phyloP scores from a whole-genome alignment of 169 alveolate genomes.

The Theileria sp. region DNA sequence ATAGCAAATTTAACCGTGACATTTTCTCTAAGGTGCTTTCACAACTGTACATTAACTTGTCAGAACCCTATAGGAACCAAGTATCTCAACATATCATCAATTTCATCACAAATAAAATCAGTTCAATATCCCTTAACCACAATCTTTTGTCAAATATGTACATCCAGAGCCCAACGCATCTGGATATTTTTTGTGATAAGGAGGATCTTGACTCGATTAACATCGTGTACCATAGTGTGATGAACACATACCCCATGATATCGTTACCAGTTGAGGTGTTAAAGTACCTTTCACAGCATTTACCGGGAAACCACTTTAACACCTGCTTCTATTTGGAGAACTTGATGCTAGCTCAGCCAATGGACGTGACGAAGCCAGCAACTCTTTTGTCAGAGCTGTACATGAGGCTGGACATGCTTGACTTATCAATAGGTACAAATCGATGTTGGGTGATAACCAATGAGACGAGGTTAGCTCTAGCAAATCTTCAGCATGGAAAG shows the following conservation, averaged over 20 bases:
- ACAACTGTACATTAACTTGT: constrained; percentile 17
- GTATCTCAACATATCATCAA: neutral
- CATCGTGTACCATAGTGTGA: constrained; percentile 3
- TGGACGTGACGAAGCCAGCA: constrained; percentile 59
- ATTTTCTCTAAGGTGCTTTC: neutral
- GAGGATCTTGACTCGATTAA: neutral
- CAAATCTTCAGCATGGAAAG: constrained; percentile 53
- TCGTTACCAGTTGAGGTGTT: neutral
- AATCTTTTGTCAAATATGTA: neutral
- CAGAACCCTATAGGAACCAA: constrained; percentile 8
- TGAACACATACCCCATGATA: constrained; percentile 7
- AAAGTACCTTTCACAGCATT: neutral
- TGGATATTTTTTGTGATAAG: neutral
- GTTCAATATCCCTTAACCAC: neutral
- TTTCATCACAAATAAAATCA: neutral
- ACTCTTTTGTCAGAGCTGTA: constrained; percentile 53
- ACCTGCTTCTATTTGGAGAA: constrained; percentile 48
- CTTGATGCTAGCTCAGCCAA: constrained; percentile 55
- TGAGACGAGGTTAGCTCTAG: constrained; percentile 59
- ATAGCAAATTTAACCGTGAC: neutral
- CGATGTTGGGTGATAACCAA: constrained; percentile 64
- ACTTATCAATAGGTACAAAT: constrained; percentile 58
- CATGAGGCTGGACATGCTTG: constrained; percentile 37
- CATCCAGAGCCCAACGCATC: neutral
- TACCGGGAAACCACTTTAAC: constrained; percentile 12